Evolutionary conservation across 2,329 filamentous ascomycete species (phyloP).

Genomic region (Venturia nashicola): DNA sequence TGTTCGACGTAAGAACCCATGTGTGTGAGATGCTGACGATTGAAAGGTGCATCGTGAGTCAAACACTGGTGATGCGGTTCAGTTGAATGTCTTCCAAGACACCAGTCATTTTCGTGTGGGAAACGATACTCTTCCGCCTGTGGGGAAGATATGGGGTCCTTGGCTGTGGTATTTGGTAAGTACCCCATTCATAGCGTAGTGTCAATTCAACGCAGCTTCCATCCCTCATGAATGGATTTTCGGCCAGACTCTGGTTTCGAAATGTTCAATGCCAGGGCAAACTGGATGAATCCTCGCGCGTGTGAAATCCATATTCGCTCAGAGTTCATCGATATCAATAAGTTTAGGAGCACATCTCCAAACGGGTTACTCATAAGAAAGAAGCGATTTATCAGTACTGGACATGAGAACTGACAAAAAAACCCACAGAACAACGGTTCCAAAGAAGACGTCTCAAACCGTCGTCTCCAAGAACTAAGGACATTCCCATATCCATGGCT

Average conservation of each 20-base stretch:
- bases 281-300: too few species aligned
- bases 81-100: constrained; percentile 43
- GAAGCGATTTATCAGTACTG: too few species aligned
- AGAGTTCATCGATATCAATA: too few species aligned
- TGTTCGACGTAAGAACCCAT: neutral
- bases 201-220: too few species aligned
- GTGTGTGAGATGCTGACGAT: neutral
- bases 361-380: too few species aligned
- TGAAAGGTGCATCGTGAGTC: constrained; percentile 31
- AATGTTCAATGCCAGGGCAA: too few species aligned
- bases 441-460: constrained; percentile 28
- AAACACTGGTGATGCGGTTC: constrained; percentile 37
- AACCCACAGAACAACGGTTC: constrained; percentile 33
- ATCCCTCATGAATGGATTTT: neutral
- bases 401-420: neutral
- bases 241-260: too few species aligned
- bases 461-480: constrained; percentile 27
- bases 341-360: too few species aligned
- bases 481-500: constrained; percentile 40
- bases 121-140: constrained; percentile 21
- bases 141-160: constrained; percentile 13
- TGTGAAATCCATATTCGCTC: too few species aligned
- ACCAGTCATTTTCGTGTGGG: constrained; percentile 32
- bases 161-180: constrained; percentile 12
- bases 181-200: too few species aligned